These are phyloP conservation scores for Claviceps capensis DNA, from an alignment of 2,329 filamentous ascomycete genomes.

Conservation along the genomic window DNA sequence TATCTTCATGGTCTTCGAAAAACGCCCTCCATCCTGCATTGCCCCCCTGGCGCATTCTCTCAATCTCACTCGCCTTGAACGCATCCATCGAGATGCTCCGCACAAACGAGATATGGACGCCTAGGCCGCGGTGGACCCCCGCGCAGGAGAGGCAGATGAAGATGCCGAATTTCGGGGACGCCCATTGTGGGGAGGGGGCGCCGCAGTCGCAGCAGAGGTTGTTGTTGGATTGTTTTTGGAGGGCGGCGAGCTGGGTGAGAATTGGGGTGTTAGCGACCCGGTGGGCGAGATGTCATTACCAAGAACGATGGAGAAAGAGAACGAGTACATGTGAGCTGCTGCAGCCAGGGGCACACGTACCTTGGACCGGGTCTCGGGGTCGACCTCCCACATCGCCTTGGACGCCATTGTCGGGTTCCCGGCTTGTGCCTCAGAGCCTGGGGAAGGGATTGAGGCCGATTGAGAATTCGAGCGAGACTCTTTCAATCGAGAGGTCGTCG, in stretches of 20 bases:
- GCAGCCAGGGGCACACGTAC: conserved; percentile 29
- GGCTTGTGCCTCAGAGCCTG: neutral
- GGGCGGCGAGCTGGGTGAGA: conserved; percentile 59
- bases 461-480: neutral
- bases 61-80: conserved; percentile 86
- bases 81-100: conserved; percentile 97
- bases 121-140: conserved; percentile 84
- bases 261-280: neutral
- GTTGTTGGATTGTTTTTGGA: conserved; percentile 84
- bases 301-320: neutral
- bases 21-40: conserved; percentile 81
- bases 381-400: conserved; percentile 95
- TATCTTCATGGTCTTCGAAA: conserved; percentile 61
- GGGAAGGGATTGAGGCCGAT: neutral
- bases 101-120: conserved; percentile 97
- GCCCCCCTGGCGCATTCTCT: conserved; percentile 83
- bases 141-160: conserved; percentile 98
- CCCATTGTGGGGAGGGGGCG: conserved; percentile 96
- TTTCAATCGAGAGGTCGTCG: neutral
- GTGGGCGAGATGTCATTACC: neutral
- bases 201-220: conserved; percentile 88
- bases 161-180: conserved; percentile 90
- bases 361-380: conserved; percentile 93
- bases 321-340: conserved; percentile 2
- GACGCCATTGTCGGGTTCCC: conserved; percentile 34